phyloP scores from a whole-genome alignment of 768 basidiomycete genomes.

The Russula emetica region DNA sequence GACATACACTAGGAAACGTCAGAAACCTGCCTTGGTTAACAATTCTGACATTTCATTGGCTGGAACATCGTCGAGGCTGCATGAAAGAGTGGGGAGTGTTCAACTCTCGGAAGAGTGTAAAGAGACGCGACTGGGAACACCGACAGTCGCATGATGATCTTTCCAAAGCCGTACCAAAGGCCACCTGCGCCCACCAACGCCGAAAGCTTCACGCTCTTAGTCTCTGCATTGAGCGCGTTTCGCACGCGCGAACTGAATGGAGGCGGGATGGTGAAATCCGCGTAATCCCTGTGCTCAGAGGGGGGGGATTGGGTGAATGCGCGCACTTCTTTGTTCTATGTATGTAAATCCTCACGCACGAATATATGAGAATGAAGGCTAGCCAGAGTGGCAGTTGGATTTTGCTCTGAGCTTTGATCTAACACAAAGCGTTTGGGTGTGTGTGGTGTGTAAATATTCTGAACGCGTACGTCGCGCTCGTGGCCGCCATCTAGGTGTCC shows the following conservation, averaged over 20 bases:
- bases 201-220: slow-evolving; percentile 77
- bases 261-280: slow-evolving; percentile 78
- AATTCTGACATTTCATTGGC: slow-evolving; percentile 67
- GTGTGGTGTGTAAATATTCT: background rate
- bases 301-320: background rate
- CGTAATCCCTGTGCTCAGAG: slow-evolving; percentile 74
- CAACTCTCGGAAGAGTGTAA: no score
- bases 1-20: background rate
- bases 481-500: slow-evolving; percentile 86
- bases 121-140: slow-evolving; percentile 27
- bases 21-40: slow-evolving; percentile 52
- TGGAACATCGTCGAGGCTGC: slow-evolving; percentile 72
- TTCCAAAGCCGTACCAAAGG: slow-evolving; percentile 90
- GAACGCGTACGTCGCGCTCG: slow-evolving; percentile 61
- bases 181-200: slow-evolving; percentile 83
- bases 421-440: background rate
- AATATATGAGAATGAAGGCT: slow-evolving; percentile 77
- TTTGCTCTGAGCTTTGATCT: slow-evolving; percentile 79
- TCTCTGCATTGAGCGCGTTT: slow-evolving; percentile 85
- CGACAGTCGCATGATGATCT: slow-evolving; percentile 79
- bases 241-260: slow-evolving; percentile 73
- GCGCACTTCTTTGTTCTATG: background rate
- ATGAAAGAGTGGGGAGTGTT: background rate
- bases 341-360: slow-evolving; percentile 42
- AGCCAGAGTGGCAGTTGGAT: slow-evolving; percentile 88